These are phyloP conservation scores for Sclerotiophoma versabilis DNA, from an alignment of 2,329 filamentous ascomycete species.

Conservation along the genomic window DNA sequence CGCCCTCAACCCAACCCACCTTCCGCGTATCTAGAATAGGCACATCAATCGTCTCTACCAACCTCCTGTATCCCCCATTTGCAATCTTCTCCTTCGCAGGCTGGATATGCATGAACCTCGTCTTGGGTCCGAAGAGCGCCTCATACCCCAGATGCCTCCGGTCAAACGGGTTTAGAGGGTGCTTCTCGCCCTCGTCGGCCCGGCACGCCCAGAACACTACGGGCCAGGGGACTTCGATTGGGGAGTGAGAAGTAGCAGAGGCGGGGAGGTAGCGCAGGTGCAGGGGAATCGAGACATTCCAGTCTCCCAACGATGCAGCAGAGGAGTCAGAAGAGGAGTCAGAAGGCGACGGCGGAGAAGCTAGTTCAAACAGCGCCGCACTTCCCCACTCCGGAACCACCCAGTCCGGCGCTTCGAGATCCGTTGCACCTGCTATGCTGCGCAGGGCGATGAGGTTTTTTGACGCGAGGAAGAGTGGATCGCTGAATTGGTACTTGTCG, in stretches of 20 bases:
- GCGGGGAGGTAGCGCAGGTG: slow-evolving; percentile 80
- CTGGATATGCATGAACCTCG: slow-evolving; percentile 79
- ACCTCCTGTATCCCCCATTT: slow-evolving; percentile 11
- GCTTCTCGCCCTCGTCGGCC: slow-evolving; percentile 67
- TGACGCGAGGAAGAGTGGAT: slow-evolving; percentile 77
- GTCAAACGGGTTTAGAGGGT: slow-evolving; percentile 85
- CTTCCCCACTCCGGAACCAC: slow-evolving; percentile 80
- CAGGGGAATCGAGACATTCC: slow-evolving; percentile 76
- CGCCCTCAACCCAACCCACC: slow-evolving; percentile 50
- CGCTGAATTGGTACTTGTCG: slow-evolving; percentile 84
- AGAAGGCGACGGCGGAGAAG: slow-evolving; percentile 53
- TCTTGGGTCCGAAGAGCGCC: slow-evolving; percentile 74
- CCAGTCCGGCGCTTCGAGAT: slow-evolving; percentile 91
- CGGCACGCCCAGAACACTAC: slow-evolving; percentile 90
- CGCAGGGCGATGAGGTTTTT: slow-evolving; percentile 77
- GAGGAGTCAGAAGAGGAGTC: neutral
- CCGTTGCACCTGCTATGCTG: slow-evolving; percentile 76
- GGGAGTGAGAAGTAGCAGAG: slow-evolving; percentile 39
- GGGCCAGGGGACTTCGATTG: slow-evolving; percentile 75
- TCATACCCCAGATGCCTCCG: slow-evolving; percentile 86
- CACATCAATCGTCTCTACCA: slow-evolving; percentile 13
- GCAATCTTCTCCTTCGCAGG: slow-evolving; percentile 28
- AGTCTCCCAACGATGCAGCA: slow-evolving; percentile 48
- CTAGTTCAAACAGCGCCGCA: slow-evolving; percentile 76
- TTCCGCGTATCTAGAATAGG: slow-evolving; percentile 16